Base-by-base conservation (phyloP, 2,329 filamentous ascomycete genomes). In the Ophiocordyceps unilateralis region DNA sequence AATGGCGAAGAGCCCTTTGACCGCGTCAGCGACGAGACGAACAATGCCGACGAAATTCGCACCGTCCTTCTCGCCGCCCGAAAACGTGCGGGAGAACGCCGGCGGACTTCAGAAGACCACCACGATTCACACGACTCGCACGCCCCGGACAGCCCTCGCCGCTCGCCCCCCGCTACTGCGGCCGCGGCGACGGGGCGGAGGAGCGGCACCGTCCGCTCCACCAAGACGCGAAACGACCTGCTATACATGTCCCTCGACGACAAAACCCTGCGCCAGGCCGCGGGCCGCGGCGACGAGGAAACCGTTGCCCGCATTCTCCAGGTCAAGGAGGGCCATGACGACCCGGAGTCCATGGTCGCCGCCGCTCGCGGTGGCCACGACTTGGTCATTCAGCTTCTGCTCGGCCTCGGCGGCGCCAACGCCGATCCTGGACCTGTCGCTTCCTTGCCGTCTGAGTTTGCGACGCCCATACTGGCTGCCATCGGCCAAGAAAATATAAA, bases 321-420 rank as follows among this genome's bases (percentile, higher is more conserved):
- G 50, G 74, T 80, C 21, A 72, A 73, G 48, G 72, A 74, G 26
- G 66, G 65, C 11, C 74, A 69, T 45, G 72, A 79, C 48, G 89
- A 96, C 56, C 78, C 88, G 1, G 83, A 88, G 50, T 85, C 87
- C 39, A 78, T 95, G 60, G 86, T 94, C 44, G 86, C 85, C 44
- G 91, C 91, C 20, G 88, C 91, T 24, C 81, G 86, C 60, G 91
- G 88, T 45, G 91, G 91, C 1, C 89, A 98, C 55, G 80, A 88
- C 51, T 76, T 89, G 45, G 83, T 93, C 21, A 76, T 94, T 47
- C 84, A 88, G 54, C 72, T 94, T 23, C 61, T 87, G 41, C 61
- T 86, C 37, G 81, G 80, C 9, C 65, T 86, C 49, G 81, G 81
- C 3, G 67, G 71, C 41, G 72, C 73, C 12, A 74, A 76, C 43